Evolutionary conservation across 331 rosid genomes (phyloP).

Genomic region (Erythrophleum ivorense): DNA sequence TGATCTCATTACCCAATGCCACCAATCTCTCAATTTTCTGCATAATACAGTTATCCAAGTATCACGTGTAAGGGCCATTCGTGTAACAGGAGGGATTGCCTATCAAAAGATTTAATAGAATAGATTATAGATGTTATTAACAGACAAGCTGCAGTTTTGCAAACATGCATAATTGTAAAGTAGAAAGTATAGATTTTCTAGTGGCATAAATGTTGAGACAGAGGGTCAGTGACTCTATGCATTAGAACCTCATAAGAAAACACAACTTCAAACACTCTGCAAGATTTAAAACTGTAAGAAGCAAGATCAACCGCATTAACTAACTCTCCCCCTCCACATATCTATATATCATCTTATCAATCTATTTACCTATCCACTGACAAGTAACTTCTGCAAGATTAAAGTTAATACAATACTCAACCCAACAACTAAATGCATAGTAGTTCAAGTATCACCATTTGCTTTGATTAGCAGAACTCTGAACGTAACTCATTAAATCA

Average conservation of each 20-base stretch:
- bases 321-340: background rate
- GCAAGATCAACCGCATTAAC: background rate
- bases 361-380: no score
- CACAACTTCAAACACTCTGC: background rate
- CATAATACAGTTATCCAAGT: constrained; percentile 97
- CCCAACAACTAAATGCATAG: constrained; percentile 14
- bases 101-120: constrained; percentile 48
- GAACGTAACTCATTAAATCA: constrained; percentile 6
- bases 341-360: background rate
- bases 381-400: background rate
- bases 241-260: background rate
- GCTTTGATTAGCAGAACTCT: constrained; percentile 17
- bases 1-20: constrained; percentile 88
- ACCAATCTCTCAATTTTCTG: constrained; percentile 99
- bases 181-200: constrained; percentile 23
- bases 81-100: constrained; percentile 97
- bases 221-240: background rate
- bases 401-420: constrained; percentile 4
- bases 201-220: background rate
- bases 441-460: constrained; percentile 4
- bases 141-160: constrained; percentile 34
- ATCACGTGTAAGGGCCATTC: constrained; percentile 97
- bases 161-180: constrained; percentile 14
- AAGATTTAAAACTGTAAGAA: constrained; percentile 12
- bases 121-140: constrained; percentile 39